Evolutionary conservation across 768 basidiomycete genomes (phyloP).

Genomic region (Rhizopogon salebrosus): DNA sequence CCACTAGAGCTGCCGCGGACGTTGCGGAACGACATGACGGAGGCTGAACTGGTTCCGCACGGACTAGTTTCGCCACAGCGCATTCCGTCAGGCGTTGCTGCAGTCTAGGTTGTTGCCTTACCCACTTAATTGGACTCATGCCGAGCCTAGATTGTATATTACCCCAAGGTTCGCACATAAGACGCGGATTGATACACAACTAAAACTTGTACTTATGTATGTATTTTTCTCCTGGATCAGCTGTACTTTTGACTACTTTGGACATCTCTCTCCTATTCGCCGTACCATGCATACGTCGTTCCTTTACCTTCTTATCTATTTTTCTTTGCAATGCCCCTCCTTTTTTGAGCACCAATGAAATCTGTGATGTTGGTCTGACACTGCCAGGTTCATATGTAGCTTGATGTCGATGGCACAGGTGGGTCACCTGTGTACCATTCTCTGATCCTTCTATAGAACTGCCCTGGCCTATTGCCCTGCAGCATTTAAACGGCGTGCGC

Average conservation of each 20-base stretch:
- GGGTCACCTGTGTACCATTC: not conserved
- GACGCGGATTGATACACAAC: not conserved
- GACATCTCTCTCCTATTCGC: conserved; percentile 5
- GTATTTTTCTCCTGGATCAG: conserved; percentile 11
- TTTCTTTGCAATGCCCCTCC: conserved; percentile 1
- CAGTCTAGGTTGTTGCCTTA: conserved; percentile 8
- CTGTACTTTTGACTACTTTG: conserved; percentile 14
- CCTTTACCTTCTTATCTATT: conserved; percentile 7
- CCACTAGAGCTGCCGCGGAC: conserved; percentile 10
- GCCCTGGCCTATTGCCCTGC: not conserved
- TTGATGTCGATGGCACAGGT: not conserved
- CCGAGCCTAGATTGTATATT: conserved; percentile 1
- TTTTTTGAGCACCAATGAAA: conserved; percentile 6
- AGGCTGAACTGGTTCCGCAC: conserved; percentile 34
- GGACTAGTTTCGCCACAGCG: conserved; percentile 12
- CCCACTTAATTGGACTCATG: not conserved
- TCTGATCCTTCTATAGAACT: not conserved
- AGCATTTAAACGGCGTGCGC: conserved; percentile 18
- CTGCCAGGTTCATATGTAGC: not conserved
- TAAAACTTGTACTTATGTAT: conserved; percentile 15
- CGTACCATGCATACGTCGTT: conserved; percentile 8
- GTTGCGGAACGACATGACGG: conserved; percentile 36
- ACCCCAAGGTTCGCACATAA: not conserved
- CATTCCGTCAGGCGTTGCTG: not conserved
- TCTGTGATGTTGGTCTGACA: not conserved